Evolutionary conservation across 345 rosid genomes (phyloP).

Genomic region (Gossypium herbaceum): DNA sequence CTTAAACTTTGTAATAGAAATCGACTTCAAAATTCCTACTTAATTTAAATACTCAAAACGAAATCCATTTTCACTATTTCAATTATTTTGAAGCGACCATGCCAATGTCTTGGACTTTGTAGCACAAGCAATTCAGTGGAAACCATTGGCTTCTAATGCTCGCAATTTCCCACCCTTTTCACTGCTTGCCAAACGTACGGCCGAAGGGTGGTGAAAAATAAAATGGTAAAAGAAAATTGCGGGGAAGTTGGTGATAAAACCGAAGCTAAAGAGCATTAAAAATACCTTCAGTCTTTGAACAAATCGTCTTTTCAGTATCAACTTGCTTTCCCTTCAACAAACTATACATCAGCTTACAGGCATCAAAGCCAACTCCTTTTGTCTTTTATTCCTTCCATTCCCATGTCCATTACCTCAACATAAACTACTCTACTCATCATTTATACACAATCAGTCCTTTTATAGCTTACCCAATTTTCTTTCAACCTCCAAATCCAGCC

Average conservation of each 20-base stretch:
- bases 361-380: conserved; percentile 17
- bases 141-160: too few relatives aligned
- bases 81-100: too few relatives aligned
- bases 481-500: background rate
- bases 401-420: conserved; percentile 1
- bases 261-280: conserved; percentile 21
- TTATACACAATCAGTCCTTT: background rate
- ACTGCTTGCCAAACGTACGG: conserved; percentile 8
- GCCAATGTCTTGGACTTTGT: too few relatives aligned
- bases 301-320: background rate
- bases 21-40: too few relatives aligned
- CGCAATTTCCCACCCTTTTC: background rate
- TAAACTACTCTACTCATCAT: background rate
- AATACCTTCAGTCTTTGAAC: conserved; percentile 10
- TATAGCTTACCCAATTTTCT: background rate
- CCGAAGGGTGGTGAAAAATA: background rate
- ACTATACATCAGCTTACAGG: conserved; percentile 26
- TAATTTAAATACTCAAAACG: too few relatives aligned
- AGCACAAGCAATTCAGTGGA: too few relatives aligned
- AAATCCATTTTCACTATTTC: too few relatives aligned
- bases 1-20: too few relatives aligned
- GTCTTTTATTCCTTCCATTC: background rate
- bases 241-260: conserved; percentile 15
- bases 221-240: background rate
- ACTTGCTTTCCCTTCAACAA: conserved; percentile 11